phyloP scores from a whole-genome alignment of 2,329 filamentous ascomycete species.

The Hirsutella minnesotensis region DNA sequence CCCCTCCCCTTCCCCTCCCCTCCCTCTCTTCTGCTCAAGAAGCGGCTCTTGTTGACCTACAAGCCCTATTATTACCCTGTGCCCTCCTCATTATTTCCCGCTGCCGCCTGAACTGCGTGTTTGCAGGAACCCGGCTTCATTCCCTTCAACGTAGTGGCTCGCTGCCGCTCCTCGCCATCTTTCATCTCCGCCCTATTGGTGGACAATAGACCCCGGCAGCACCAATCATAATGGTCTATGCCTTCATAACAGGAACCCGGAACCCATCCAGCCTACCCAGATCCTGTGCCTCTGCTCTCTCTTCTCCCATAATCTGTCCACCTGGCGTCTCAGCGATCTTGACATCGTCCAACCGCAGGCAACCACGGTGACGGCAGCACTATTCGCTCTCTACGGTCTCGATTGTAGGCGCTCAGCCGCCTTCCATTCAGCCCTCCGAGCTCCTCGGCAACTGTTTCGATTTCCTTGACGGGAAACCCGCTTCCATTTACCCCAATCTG shows the following conservation, averaged over 20 bases:
- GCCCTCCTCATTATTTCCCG: conserved; percentile 3
- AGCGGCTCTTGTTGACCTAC: background rate
- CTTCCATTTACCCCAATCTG: background rate
- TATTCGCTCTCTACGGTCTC: background rate
- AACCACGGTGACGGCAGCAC: background rate
- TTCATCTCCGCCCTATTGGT: conserved; percentile 23
- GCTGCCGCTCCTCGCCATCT: conserved; percentile 20
- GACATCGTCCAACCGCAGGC: background rate
- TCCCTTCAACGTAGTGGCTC: conserved; percentile 12
- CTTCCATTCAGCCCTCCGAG: background rate
- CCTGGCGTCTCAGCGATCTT: background rate
- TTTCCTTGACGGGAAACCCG: background rate
- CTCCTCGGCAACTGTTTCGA: background rate
- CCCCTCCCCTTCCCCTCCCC: background rate
- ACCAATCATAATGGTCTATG: conserved; percentile 21
- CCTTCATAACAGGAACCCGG: conserved; percentile 15
- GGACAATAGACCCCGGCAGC: conserved; percentile 14
- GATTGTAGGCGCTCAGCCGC: background rate
- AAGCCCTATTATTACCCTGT: background rate
- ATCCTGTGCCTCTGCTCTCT: conserved; percentile 10
- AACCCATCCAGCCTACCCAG: conserved; percentile 15
- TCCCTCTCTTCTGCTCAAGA: background rate
- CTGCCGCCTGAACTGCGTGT: background rate
- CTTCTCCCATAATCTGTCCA: conserved; percentile 2
- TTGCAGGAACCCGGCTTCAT: conserved; percentile 2